Evolutionary conservation across 257 asterid species (phyloP).

Genomic region (Anisodus tanguticus): DNA sequence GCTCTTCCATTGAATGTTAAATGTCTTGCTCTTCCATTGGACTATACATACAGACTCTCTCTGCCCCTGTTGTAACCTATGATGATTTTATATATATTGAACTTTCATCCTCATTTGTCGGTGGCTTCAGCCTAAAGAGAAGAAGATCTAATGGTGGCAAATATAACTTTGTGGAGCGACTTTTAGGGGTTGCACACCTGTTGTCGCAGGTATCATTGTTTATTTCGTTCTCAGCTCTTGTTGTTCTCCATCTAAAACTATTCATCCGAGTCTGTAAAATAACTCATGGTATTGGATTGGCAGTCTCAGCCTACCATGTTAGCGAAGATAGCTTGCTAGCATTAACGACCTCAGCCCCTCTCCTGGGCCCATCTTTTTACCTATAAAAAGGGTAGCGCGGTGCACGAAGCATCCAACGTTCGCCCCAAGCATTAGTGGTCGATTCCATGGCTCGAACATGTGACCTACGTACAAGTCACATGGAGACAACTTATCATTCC

Average conservation of each 20-base stretch:
- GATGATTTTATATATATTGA: not conserved
- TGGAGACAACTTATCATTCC: not conserved
- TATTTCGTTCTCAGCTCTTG: not conserved
- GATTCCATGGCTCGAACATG: not conserved
- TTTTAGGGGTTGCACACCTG: conserved; percentile 75
- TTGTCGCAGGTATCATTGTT: conserved; percentile 57
- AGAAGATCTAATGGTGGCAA: conserved; percentile 57
- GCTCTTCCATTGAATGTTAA: not conserved
- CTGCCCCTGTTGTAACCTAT: not conserved
- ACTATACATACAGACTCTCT: not conserved
- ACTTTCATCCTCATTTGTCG: conserved; percentile 15
- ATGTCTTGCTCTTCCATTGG: not conserved
- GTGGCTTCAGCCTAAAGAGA: conserved; percentile 73
- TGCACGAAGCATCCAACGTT: not conserved
- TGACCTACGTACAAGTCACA: not conserved
- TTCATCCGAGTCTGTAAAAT: not conserved
- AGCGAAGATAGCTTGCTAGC: not conserved
- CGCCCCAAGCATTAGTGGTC: not conserved
- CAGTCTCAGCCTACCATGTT: not conserved
- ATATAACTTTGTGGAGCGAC: conserved; percentile 78
- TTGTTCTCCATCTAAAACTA: not conserved
- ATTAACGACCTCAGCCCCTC: not conserved
- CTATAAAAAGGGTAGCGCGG: not conserved
- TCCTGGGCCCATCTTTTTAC: not conserved
- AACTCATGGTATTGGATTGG: not conserved